These are phyloP conservation scores for Ilyonectria robusta DNA, from an alignment of 2,329 filamentous ascomycete genomes.

Conservation along the genomic window DNA sequence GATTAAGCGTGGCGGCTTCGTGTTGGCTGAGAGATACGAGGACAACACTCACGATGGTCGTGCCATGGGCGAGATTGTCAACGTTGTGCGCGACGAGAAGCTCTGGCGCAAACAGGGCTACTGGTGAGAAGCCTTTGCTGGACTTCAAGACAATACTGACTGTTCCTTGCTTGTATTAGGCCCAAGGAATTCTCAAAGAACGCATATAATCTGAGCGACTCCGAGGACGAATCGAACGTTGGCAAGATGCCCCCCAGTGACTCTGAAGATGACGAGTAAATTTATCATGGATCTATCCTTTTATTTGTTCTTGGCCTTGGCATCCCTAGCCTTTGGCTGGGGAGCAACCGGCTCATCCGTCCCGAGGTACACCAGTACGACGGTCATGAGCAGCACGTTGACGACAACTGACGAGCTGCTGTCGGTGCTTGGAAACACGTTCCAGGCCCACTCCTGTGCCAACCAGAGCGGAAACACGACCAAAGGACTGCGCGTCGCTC, in stretches of 20 bases:
- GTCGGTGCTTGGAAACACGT: conserved; percentile 85
- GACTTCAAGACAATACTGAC: conserved; percentile 35
- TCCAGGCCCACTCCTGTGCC: conserved; percentile 93
- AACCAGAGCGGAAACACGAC: conserved; percentile 79
- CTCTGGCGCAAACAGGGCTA: conserved; percentile 90
- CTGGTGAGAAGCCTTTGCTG: conserved; percentile 70
- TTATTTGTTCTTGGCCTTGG: conserved; percentile 51
- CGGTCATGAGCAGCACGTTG: conserved; percentile 75
- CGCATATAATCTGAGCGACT: conserved; percentile 73
- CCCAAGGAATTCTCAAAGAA: conserved; percentile 83
- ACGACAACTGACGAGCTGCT: conserved; percentile 76
- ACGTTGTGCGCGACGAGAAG: conserved; percentile 92
- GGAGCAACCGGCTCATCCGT: conserved; percentile 59
- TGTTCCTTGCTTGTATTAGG: conserved; percentile 62
- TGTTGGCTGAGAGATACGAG: conserved; percentile 80
- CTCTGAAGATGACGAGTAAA: conserved; percentile 75
- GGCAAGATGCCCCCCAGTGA: conserved; percentile 89
- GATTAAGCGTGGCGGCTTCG: conserved; percentile 91
- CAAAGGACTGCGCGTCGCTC: conserved; percentile 76
- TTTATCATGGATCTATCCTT: conserved; percentile 36
- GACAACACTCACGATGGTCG: conserved; percentile 80
- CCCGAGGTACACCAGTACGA: conserved; percentile 73
- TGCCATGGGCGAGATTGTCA: conserved; percentile 90
- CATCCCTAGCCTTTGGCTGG: conserved; percentile 31
- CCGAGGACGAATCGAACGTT: conserved; percentile 83